phyloP scores from a whole-genome alignment of 495 filamentous ascomycete genomes.

The Collariella sp. region DNA sequence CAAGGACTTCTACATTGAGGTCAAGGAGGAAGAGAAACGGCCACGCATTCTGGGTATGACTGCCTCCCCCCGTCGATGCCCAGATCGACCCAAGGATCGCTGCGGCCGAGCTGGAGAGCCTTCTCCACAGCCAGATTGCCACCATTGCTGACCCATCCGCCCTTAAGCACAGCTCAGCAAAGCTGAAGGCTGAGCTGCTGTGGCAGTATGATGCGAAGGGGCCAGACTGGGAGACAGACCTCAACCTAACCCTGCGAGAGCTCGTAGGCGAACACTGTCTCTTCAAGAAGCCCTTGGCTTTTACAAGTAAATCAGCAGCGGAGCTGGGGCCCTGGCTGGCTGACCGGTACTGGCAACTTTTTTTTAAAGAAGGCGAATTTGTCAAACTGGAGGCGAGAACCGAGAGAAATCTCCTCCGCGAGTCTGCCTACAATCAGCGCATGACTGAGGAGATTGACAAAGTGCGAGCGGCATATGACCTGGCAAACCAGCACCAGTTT shows the following conservation, averaged over 20 bases:
- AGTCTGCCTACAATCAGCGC: slow-evolving; percentile 30
- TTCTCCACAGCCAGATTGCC: slow-evolving; percentile 73
- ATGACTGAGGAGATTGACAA: slow-evolving; percentile 43
- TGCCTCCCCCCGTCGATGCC: slow-evolving; percentile 88
- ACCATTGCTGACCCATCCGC: slow-evolving; percentile 63
- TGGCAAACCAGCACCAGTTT: slow-evolving; percentile 47
- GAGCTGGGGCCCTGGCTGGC: slow-evolving; percentile 80
- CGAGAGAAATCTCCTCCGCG: slow-evolving; percentile 34
- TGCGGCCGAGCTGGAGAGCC: slow-evolving; percentile 66
- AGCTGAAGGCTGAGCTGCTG: slow-evolving; percentile 49
- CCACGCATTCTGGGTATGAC: slow-evolving; percentile 96
- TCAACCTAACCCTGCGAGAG: slow-evolving; percentile 49
- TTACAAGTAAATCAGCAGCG: slow-evolving; percentile 48
- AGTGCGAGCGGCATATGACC: slow-evolving; percentile 50
- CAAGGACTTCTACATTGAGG: slow-evolving; percentile 65
- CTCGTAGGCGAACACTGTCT: slow-evolving; percentile 48
- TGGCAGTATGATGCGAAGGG: slow-evolving; percentile 48
- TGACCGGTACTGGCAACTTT: slow-evolving; percentile 70
- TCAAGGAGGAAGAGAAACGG: slow-evolving; percentile 34
- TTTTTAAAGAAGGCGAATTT: slow-evolving; percentile 56
- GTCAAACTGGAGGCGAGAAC: slow-evolving; percentile 53
- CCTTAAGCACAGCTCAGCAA: slow-evolving; percentile 50
- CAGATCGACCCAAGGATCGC: slow-evolving; percentile 60
- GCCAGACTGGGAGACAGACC: slow-evolving; percentile 50
- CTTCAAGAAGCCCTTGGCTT: slow-evolving; percentile 52